Percentiles rank a stretch among this genome's conserved stretches.
phyloP scores from a whole-genome alignment of 1,284 basidiomycete species.

The Coriolopsis trogii region DNA sequence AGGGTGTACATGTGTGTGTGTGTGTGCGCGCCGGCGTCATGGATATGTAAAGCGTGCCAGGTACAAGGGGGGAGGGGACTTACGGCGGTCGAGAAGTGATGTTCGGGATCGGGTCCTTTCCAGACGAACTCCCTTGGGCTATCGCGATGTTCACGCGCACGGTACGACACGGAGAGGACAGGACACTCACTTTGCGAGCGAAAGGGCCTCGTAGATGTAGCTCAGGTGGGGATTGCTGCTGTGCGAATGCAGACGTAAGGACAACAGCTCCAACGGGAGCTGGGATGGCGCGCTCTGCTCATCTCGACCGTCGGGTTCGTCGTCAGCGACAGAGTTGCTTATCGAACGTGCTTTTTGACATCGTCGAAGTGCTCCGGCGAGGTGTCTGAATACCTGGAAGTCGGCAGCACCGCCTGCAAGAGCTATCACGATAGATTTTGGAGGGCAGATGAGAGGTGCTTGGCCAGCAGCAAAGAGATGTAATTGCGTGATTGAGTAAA shows the following conservation, averaged over 20 bases:
- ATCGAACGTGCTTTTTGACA: slow-evolving; percentile 12
- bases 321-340: background rate
- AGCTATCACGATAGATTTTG: slow-evolving; percentile 29
- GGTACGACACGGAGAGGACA: background rate
- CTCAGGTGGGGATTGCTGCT: slow-evolving; percentile 38
- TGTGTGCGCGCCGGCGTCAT: background rate
- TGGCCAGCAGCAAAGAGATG: slow-evolving; percentile 29
- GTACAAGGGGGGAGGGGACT: slow-evolving; percentile 23
- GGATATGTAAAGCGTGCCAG: background rate
- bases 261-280: slow-evolving; percentile 38
- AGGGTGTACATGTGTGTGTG: background rate
- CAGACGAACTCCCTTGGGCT: slow-evolving; percentile 56
- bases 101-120: slow-evolving; percentile 60
- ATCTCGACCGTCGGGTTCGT: background rate
- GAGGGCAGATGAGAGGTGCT: slow-evolving; percentile 26
- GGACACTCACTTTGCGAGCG: slow-evolving; percentile 43
- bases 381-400: slow-evolving; percentile 35
- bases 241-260: slow-evolving; percentile 48
- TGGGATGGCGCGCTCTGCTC: slow-evolving; percentile 1
- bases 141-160: background rate
- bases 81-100: slow-evolving; percentile 63
- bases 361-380: slow-evolving; percentile 30
- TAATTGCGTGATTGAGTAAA: slow-evolving; percentile 36
- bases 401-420: slow-evolving; percentile 36
- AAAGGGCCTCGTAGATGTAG: slow-evolving; percentile 43